Conservation (phyloP, 2,329 filamentous ascomycete species). For the Botrytis tulipae region DNA sequence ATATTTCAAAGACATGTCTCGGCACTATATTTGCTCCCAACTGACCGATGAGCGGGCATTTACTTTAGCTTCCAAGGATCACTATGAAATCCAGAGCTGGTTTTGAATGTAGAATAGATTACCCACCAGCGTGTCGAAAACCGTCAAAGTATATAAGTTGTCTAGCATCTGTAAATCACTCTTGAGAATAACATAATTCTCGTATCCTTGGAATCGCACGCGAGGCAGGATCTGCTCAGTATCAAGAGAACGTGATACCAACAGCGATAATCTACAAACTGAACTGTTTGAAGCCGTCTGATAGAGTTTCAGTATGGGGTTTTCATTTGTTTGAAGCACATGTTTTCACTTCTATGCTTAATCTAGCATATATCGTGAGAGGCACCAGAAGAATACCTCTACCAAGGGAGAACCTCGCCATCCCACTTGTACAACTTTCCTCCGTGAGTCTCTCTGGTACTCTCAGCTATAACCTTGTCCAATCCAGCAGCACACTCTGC, state of each 20-base stretch:
- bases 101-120: not conserved
- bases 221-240: not conserved
- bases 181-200: not conserved
- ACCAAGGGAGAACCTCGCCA: not conserved
- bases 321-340: not conserved
- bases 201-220: not conserved
- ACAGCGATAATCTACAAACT: not conserved
- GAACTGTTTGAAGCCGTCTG: not conserved
- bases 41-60: not conserved
- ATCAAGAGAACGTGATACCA: not conserved
- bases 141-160: accelerated
- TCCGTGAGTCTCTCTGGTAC: not conserved
- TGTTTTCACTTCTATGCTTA: not conserved
- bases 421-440: not conserved
- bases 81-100: not conserved
- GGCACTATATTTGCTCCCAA: not conserved
- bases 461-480: not conserved
- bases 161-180: not conserved
- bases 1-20: not conserved
- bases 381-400: not conserved
- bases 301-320: not conserved
- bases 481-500: not conserved
- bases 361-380: no score
- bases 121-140: accelerated
- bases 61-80: not conserved